Evolutionary conservation across 495 filamentous ascomycete species (phyloP), one percentile per base, ranked within the genome.

Genomic region (Parmelia sp.): DNA sequence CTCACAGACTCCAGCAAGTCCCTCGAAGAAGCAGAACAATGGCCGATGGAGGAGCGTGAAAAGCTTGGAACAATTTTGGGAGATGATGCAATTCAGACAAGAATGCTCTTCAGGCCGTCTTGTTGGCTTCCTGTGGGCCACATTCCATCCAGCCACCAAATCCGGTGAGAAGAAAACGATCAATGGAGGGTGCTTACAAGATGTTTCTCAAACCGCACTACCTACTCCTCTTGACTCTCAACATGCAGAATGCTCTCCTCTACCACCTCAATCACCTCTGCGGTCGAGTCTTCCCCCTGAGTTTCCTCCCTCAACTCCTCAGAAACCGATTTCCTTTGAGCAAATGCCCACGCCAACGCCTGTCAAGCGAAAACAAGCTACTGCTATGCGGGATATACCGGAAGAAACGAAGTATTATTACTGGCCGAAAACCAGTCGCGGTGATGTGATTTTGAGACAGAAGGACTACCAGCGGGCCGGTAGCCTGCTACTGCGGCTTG

Each of bases 11-110:
- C 56, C 65, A 31, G 59, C 42, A 31, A 75, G 71, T 25, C 70
- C 71, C 21, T 56, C 47, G 4, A 74, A 72, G 37, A 68, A 74
- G n/a, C 66, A 77, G 7, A 71, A 73, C 25, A 79, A 80, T 19
- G 90, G 88, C 0, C 77, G 83, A 58, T 99, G 94, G 94, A 87
- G 83, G 68, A 91, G 87, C 68, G 87, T 96, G 23, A 84, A 78
- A 67, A 88, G 87, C 0, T 74, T 97, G 37, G 91, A 92, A 37
- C 87, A 93, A 67, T 99, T 99, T 74, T 99, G 94, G 94, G 94
- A 99, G 62, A 87, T 94, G 84, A 97, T 99, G 94, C 88, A 91
- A 19, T 97, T 90, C 71, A 80, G 94, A 36, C 94, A 97, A 72
- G 94, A 99, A 73, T 99, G 94, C 71, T 93, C 92, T 31, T 87